Conservation (phyloP, 345 rosid species). For the Cardamine chenopodiifolia region DNA sequence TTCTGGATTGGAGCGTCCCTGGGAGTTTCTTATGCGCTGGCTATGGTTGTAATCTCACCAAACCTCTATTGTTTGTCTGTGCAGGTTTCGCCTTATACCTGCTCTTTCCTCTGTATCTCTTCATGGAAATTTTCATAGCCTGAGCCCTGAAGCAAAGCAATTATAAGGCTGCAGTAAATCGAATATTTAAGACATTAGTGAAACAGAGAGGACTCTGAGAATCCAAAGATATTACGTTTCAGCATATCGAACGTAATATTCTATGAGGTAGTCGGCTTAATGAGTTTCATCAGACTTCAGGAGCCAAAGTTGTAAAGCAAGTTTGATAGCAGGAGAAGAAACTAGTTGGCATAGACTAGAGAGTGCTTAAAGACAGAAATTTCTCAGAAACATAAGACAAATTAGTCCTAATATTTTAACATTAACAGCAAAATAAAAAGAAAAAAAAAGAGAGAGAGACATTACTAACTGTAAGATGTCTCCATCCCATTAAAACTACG, state of each 20-base stretch:
- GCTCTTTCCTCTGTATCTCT: too few species aligned
- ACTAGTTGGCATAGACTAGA: slow-evolving; percentile 21
- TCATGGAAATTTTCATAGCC: background rate
- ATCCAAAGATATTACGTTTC: background rate
- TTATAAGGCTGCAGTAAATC: background rate
- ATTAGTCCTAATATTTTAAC: slow-evolving; percentile 31
- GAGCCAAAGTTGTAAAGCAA: background rate
- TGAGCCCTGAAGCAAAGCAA: background rate
- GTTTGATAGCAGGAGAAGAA: background rate
- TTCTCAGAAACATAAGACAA: slow-evolving; percentile 30
- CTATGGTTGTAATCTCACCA: slow-evolving; percentile 23
- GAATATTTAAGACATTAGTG: background rate
- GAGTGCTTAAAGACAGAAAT: slow-evolving; percentile 26
- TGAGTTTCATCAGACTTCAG: background rate
- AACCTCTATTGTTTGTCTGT: background rate
- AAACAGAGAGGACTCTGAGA: background rate
- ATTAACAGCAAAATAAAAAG: slow-evolving; percentile 31
- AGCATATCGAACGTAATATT: background rate
- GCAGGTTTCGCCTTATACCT: too few species aligned
- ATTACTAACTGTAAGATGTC: slow-evolving; percentile 31
- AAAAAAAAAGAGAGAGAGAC: background rate
- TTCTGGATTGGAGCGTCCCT: slow-evolving; percentile 3
- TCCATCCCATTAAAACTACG: slow-evolving; percentile 38
- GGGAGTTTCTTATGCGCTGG: slow-evolving; percentile 4
- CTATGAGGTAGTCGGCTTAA: background rate